Base-by-base conservation (phyloP, 257 asterid species). In the Ballota nigra region DNA sequence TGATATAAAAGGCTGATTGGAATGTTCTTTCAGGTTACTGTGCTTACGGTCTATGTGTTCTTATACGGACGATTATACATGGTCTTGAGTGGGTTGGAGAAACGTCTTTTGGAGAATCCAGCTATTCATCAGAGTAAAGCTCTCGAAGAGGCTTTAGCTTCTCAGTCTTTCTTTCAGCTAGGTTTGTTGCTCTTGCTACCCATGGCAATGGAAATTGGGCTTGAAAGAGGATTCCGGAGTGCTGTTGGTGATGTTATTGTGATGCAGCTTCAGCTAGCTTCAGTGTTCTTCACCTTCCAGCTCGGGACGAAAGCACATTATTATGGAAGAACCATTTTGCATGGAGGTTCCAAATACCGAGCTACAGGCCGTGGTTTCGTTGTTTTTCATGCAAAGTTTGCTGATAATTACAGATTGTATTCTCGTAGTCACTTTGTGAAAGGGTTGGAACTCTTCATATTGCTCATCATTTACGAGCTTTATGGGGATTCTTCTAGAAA, bases 301-400 rank as follows among this genome's bases (percentile, higher is more conserved):
- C 96, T 95, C 2, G 99, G 99, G 28, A 92, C 98, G 9, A 95
- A 92, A 78, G 88, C 96, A 13, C 99, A 95, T 80, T 90, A 92
- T 58, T 95, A 75, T 53, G 99, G 98, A 1, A 77, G 97, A 83
- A 86, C 98, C 23, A 71, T 95, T 77, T 69, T 95, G 66, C 99
- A 95, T 47, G 99, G 99, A 61, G 99, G 99, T 49, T 90, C 99
- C 13, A 95, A 90, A 55, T 92, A 95, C 78, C 82, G 98, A 61
- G 96, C 96, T 13, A 92, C 98, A 1, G 98, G 98, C 43, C 96
- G 99, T 63, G 99, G 98, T 55, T 92, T 95, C 69, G 99, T 95
- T 31, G 97, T 90, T 75, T 88, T 83, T 66, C 99, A 95, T 40
- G 99, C 96, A 69, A 95, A 84, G 76, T 95, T 88, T 68, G 96